A percentile compares a stretch with the other conserved stretches of the same genome.
Conservation (phyloP, 495 filamentous ascomycete species). For the Recurvomyces mirabilis region DNA sequence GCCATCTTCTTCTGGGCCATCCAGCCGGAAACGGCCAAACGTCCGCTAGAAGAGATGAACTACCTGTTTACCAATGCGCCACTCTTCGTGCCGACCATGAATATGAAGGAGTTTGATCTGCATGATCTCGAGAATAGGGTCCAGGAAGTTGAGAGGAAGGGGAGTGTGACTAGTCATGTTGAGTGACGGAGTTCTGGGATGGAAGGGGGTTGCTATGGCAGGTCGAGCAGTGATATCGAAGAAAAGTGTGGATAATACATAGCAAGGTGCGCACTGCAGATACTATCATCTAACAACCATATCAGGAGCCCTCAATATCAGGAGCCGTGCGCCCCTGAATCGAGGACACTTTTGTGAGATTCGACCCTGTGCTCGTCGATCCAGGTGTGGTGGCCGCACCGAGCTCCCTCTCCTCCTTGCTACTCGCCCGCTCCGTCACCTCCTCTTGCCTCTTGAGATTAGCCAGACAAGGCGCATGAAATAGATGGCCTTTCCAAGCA, state of each 20-base stretch:
- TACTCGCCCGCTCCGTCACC: conserved; percentile 1
- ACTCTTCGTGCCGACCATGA: conserved; percentile 47
- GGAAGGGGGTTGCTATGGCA: too few relatives aligned
- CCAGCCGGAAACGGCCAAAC: conserved; percentile 52
- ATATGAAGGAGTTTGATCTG: conserved; percentile 30
- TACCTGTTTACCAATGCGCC: conserved; percentile 58
- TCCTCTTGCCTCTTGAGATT: conserved; percentile 22
- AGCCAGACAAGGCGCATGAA: conserved; percentile 29
- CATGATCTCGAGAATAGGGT: conserved; percentile 35
- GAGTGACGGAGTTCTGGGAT: too few relatives aligned
- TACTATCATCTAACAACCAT: too few relatives aligned
- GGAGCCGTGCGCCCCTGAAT: not conserved
- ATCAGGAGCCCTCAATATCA: not conserved
- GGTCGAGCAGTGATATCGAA: too few relatives aligned
- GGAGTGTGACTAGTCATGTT: conserved; percentile 14
- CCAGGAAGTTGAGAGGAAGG: conserved; percentile 36
- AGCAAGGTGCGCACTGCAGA: too few relatives aligned
- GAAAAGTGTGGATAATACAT: too few relatives aligned
- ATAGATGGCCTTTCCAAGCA: conserved; percentile 26
- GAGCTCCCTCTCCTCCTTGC: conserved; percentile 17
- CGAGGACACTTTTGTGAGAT: not conserved
- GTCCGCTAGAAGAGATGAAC: conserved; percentile 62
- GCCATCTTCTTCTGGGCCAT: conserved; percentile 56
- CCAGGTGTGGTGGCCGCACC: too few relatives aligned
- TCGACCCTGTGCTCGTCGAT: not conserved